Base-by-base conservation (phyloP, 352 stramenopile genomes). In the Phytophthora capsici region DNA sequence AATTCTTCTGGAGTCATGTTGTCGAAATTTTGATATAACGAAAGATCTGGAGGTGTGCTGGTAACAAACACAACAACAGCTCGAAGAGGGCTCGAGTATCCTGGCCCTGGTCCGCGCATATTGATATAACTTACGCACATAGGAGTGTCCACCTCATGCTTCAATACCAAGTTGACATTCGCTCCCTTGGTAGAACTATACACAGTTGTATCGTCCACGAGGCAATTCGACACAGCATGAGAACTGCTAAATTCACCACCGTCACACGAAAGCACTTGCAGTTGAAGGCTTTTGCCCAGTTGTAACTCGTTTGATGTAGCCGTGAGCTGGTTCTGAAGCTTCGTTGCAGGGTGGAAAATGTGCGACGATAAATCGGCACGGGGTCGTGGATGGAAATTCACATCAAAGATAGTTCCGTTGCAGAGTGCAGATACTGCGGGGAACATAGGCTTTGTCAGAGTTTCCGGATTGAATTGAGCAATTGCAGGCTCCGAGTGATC, bases 111-210 rank as follows among this genome's bases (percentile, higher is more conserved):
- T 4, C 86, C 85, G 48, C 88, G 86, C 6, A 94, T 62, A 20
- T 60, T 87, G n/a, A 89, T 47, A 49, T 89, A 93, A 37, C 73
- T 93, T 5, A 93, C 43, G 26, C 83, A 93, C 56, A 96, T 94
- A 1, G 85, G 86, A 6, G 86, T 94, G 49, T 96, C 78, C 2
- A 92, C 22, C 19, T 90, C 78, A 56, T 96, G 88, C 20, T 86
- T 88, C 12, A 96, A 43, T 14, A 96, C 78, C 32, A 96, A 28
- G 22, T 94, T 90, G 20, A 95, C 81, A 57, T 95, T 96, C 16
- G 68, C 44, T 22, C 77, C 69, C 49, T 92, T 89, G 0, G 76
- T 49, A 1, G 88, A 94, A 57, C 88, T 96, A 58, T 91, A 96
- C 13, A 96, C 88, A 0, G 82, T 87, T 8, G 78, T 72, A 58